A percentile compares a stretch with the other conserved stretches of the same genome.
phyloP scores from a whole-genome alignment of 345 rosid genomes.

The Sisymbrium altissimum region DNA sequence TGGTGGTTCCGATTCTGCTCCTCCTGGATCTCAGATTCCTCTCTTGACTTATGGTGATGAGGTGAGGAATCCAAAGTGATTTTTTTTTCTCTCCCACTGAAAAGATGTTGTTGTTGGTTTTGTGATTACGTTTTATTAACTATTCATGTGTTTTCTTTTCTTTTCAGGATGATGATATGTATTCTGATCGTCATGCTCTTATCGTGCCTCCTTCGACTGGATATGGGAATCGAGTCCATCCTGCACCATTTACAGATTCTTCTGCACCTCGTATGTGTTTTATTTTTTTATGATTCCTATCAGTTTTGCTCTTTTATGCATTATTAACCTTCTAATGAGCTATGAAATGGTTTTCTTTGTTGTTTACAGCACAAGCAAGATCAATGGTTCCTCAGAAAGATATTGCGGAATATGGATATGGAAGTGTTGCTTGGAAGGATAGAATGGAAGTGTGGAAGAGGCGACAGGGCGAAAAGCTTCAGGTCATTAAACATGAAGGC shows the following conservation, averaged over 20 bases:
- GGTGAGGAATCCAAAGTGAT: slow-evolving; percentile 40
- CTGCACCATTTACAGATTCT: slow-evolving; percentile 61
- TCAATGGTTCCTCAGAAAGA: slow-evolving; percentile 94
- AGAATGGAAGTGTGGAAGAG: slow-evolving; percentile 93
- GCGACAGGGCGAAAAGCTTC: slow-evolving; percentile 76
- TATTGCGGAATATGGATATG: slow-evolving; percentile 82
- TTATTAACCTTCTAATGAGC: not conserved
- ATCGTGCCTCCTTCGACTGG: slow-evolving; percentile 69
- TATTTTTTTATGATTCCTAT: not conserved
- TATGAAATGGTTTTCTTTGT: not conserved
- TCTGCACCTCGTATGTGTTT: slow-evolving; percentile 65
- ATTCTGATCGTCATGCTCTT: slow-evolving; percentile 87
- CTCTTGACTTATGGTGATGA: slow-evolving; percentile 89
- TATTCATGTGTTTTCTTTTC: not conserved
- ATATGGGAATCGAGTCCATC: slow-evolving; percentile 73
- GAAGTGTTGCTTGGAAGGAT: slow-evolving; percentile 98
- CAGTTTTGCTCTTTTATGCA: not conserved
- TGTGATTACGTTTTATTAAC: not conserved
- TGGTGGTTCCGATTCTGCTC: slow-evolving; percentile 54
- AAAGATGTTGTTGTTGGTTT: not conserved
- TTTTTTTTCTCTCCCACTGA: too few relatives aligned
- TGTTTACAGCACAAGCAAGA: slow-evolving; percentile 66
- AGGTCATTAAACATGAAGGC: slow-evolving; percentile 76
- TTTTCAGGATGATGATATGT: slow-evolving; percentile 70
- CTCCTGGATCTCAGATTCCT: slow-evolving; percentile 66